Evolutionary conservation across 2,329 filamentous ascomycete genomes (phyloP).

Genomic region (Zymoseptoria passerinii): DNA sequence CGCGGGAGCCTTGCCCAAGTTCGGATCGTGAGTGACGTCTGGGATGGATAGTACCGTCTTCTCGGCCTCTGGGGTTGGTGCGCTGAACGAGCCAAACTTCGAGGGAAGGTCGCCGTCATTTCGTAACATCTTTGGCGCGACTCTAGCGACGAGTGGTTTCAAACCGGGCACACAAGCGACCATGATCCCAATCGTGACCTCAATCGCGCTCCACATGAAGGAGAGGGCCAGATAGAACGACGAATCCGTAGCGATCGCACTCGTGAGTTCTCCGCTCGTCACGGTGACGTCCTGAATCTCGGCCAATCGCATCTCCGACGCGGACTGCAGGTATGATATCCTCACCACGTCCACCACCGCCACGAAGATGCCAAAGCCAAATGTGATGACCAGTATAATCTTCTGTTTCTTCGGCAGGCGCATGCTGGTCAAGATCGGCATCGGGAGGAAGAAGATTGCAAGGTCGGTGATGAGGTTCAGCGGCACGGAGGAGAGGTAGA

Average conservation of each 20-base stretch:
- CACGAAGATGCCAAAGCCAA: slow-evolving; percentile 79
- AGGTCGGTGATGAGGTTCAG: slow-evolving; percentile 89
- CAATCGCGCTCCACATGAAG: slow-evolving; percentile 89
- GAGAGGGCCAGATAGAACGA: slow-evolving; percentile 64
- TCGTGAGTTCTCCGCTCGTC: slow-evolving; percentile 20
- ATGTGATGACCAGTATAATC: slow-evolving; percentile 76
- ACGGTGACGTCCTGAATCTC: slow-evolving; percentile 23
- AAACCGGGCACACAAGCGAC: slow-evolving; percentile 88
- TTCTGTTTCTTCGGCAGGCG: slow-evolving; percentile 78
- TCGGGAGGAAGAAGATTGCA: slow-evolving; percentile 76
- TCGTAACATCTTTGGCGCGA: slow-evolving; percentile 49
- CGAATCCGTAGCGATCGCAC: slow-evolving; percentile 42
- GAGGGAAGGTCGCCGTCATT: slow-evolving; percentile 35
- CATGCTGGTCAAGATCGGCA: slow-evolving; percentile 83
- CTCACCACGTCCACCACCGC: slow-evolving; percentile 80
- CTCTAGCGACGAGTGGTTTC: slow-evolving; percentile 69
- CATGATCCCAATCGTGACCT: slow-evolving; percentile 83
- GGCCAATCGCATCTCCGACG: slow-evolving; percentile 43
- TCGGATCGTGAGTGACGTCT: slow-evolving; percentile 18
- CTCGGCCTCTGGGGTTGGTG: slow-evolving; percentile 5
- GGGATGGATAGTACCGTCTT: slow-evolving; percentile 8
- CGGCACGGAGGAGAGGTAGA: slow-evolving; percentile 68
- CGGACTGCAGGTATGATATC: slow-evolving; percentile 81
- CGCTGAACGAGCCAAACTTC: slow-evolving; percentile 22
- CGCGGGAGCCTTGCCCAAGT: slow-evolving; percentile 16